A percentile compares a stretch with the other conserved stretches of the same genome.
phyloP scores from a whole-genome alignment of 768 basidiomycete genomes.

The Pleurotus tuber-regium region DNA sequence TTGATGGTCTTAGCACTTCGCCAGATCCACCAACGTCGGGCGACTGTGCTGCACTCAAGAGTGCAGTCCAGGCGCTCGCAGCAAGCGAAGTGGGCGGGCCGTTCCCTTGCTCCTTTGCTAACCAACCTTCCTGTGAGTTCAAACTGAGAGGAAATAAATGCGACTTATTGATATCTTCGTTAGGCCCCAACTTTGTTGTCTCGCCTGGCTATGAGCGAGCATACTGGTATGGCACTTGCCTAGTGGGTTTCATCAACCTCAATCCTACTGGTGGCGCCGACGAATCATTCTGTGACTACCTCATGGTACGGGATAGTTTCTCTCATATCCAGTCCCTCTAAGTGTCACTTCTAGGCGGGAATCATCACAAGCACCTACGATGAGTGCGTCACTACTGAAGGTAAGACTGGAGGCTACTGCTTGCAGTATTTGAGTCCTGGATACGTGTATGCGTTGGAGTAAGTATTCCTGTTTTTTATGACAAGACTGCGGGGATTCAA shows the following conservation, averaged over 20 bases:
- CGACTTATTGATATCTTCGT: background rate
- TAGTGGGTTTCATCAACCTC: constrained; percentile 12
- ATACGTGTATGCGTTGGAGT: constrained; percentile 5
- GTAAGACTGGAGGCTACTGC: constrained; percentile 3
- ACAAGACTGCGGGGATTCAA: too few species aligned
- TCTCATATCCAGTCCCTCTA: too few species aligned
- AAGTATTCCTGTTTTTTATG: too few species aligned
- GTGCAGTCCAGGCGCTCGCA: constrained; percentile 10
- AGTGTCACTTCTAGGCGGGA: background rate
- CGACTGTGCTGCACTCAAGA: constrained; percentile 11
- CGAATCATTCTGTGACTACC: constrained; percentile 13
- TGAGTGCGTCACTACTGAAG: constrained; percentile 3
- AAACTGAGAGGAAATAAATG: background rate
- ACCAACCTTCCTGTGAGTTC: constrained; percentile 2
- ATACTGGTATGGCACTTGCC: constrained; percentile 12
- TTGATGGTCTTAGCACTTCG: constrained; percentile 5
- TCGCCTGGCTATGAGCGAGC: constrained; percentile 12
- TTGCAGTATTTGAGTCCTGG: constrained; percentile 3
- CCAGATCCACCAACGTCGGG: constrained; percentile 4
- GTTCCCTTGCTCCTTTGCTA: constrained; percentile 12
- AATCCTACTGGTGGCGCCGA: constrained; percentile 7
- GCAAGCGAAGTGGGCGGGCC: constrained; percentile 1
- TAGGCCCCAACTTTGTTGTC: constrained; percentile 15
- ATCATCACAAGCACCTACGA: constrained; percentile 3
- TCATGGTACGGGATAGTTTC: constrained; percentile 13